Conservation (phyloP, 2,329 filamentous ascomycete species). For the Xylaria sp. region DNA sequence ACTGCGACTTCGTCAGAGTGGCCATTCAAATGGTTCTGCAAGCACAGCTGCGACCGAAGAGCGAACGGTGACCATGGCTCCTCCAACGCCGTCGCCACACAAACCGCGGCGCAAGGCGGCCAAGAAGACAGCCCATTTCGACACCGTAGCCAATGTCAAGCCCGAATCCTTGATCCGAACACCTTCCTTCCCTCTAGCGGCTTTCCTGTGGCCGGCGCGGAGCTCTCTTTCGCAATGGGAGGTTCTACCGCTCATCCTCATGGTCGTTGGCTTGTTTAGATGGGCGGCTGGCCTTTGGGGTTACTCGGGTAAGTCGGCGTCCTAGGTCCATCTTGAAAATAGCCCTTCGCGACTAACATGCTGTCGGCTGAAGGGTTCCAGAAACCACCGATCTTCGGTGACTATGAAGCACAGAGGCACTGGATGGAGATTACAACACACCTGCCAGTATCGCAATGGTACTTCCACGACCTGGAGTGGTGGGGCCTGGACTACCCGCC, state of each 20-base stretch:
- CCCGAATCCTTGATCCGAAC: slow-evolving; percentile 53
- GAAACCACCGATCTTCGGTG: slow-evolving; percentile 87
- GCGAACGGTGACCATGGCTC: slow-evolving; percentile 49
- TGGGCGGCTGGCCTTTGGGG: slow-evolving; percentile 94
- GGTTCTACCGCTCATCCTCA: slow-evolving; percentile 81
- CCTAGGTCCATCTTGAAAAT: not conserved
- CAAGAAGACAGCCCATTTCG: slow-evolving; percentile 52
- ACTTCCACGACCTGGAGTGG: slow-evolving; percentile 94
- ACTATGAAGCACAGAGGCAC: slow-evolving; percentile 96
- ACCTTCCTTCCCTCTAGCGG: slow-evolving; percentile 85
- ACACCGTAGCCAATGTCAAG: slow-evolving; percentile 35
- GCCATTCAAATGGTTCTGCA: slow-evolving; percentile 27
- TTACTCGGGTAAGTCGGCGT: slow-evolving; percentile 72
- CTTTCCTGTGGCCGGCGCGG: slow-evolving; percentile 92
- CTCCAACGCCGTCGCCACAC: slow-evolving; percentile 55
- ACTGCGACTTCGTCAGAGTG: slow-evolving; percentile 3
- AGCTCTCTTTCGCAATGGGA: slow-evolving; percentile 89
- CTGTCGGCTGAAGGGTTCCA: slow-evolving; percentile 61
- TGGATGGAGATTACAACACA: slow-evolving; percentile 98
- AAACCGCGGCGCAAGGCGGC: slow-evolving; percentile 62
- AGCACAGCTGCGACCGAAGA: slow-evolving; percentile 10
- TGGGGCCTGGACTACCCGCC: slow-evolving; percentile 99
- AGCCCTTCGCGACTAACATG: slow-evolving; percentile 14
- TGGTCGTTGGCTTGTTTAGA: slow-evolving; percentile 87
- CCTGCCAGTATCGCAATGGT: slow-evolving; percentile 92